These are phyloP conservation scores for Microcos paniculata DNA, from an alignment of 345 rosid genomes.

Conservation along the genomic window DNA sequence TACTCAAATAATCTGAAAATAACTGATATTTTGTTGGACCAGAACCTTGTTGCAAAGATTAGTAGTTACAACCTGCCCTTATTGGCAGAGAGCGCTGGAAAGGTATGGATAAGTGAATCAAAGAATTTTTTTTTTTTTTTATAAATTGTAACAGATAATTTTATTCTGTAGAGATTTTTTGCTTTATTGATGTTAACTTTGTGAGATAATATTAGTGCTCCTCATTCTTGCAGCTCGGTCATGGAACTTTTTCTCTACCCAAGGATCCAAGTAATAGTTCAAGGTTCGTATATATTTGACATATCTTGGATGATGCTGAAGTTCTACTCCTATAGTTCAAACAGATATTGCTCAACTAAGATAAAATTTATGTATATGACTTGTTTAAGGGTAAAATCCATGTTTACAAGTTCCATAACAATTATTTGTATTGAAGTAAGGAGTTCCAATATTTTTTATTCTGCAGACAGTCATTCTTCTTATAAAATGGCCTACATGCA, in stretches of 20 bases:
- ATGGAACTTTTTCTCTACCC: constrained; percentile 41
- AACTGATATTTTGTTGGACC: constrained; percentile 84
- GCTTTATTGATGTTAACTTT: not conserved
- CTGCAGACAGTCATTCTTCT: not conserved
- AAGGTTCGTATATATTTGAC: constrained; percentile 38
- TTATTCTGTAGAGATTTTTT: not conserved
- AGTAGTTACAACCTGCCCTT: constrained; percentile 87
- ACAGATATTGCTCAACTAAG: not conserved
- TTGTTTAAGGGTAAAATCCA: not conserved
- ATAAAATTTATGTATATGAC: not conserved
- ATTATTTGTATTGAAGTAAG: not conserved
- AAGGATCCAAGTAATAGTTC: constrained; percentile 36
- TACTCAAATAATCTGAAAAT: constrained; percentile 74
- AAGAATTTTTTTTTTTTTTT: not conserved
- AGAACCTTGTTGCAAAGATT: constrained; percentile 71
- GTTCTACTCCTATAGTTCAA: not conserved
- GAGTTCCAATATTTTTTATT: not conserved
- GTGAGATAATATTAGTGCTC: not conserved
- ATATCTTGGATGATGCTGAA: not conserved
- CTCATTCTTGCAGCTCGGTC: constrained; percentile 49
- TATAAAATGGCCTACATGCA: not conserved
- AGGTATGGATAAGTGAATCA: constrained; percentile 35
- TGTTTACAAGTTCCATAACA: not conserved
- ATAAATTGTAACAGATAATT: not conserved
- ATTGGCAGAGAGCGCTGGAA: constrained; percentile 57